These are phyloP conservation scores for Penicillium bovifimosum DNA, from an alignment of 495 filamentous ascomycete genomes.

Conservation along the genomic window DNA sequence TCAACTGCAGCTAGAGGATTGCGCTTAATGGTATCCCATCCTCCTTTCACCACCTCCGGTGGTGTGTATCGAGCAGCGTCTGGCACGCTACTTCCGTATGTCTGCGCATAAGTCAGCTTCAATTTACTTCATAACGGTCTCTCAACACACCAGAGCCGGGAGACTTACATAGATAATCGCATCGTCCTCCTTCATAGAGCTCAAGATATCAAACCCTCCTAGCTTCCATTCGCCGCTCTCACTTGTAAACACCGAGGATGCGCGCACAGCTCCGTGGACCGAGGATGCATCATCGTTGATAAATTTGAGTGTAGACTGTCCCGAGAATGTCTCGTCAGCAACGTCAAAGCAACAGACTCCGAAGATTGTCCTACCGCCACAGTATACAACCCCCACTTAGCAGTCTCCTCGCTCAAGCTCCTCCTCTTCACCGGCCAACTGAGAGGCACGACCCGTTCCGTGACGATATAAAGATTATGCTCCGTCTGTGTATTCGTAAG, in stretches of 20 bases:
- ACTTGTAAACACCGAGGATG: slow-evolving; percentile 80
- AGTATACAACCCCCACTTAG: slow-evolving; percentile 90
- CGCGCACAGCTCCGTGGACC: slow-evolving; percentile 78
- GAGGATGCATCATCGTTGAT: slow-evolving; percentile 90
- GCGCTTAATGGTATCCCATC: slow-evolving; percentile 85
- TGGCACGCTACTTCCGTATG: slow-evolving; percentile 78
- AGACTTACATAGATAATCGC: slow-evolving; percentile 79
- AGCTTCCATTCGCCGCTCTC: slow-evolving; percentile 98
- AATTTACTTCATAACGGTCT: neutral
- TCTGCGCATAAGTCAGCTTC: slow-evolving; percentile 42
- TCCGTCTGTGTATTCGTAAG: slow-evolving; percentile 59
- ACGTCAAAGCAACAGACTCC: neutral
- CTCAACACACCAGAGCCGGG: too few species aligned
- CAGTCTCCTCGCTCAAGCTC: slow-evolving; percentile 77
- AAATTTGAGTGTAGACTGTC: slow-evolving; percentile 83
- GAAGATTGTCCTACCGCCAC: slow-evolving; percentile 56
- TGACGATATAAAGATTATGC: slow-evolving; percentile 88
- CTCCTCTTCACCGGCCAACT: slow-evolving; percentile 81
- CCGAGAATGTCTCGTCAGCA: slow-evolving; percentile 4
- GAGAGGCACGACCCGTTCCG: slow-evolving; percentile 79
- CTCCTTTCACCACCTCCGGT: slow-evolving; percentile 77
- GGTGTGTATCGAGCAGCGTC: slow-evolving; percentile 76
- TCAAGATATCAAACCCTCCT: slow-evolving; percentile 86
- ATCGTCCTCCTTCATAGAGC: slow-evolving; percentile 92
- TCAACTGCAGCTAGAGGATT: slow-evolving; percentile 77